Evolutionary conservation across 108 stramenopile genomes (phyloP).

Genomic region (Craspedostauros australis): DNA sequence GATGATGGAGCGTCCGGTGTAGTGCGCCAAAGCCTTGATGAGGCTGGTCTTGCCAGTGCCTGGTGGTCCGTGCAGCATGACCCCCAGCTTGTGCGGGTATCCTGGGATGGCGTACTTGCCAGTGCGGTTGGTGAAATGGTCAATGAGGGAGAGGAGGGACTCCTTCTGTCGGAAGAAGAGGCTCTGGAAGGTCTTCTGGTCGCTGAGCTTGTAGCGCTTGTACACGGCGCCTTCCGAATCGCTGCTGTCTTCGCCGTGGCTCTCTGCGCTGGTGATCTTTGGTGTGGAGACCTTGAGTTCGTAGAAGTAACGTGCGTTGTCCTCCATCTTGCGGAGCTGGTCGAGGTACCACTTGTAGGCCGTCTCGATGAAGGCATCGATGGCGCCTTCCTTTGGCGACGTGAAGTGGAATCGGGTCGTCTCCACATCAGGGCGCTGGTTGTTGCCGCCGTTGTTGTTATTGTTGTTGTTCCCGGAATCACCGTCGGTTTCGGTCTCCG

Average conservation of each 20-base stretch:
- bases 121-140: constrained; percentile 42
- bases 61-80: constrained; percentile 76
- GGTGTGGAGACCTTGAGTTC: constrained; percentile 29
- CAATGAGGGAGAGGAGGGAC: constrained; percentile 27
- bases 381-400: constrained; percentile 16
- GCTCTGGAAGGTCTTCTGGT: constrained; percentile 65
- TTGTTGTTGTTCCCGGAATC: constrained; percentile 11
- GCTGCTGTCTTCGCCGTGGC: background rate
- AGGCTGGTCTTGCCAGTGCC: constrained; percentile 88
- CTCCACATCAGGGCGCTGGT: too few species aligned
- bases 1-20: constrained; percentile 70
- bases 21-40: constrained; percentile 72
- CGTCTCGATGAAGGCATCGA: constrained; percentile 40
- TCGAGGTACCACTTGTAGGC: constrained; percentile 44
- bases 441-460: background rate
- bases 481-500: constrained; percentile 10
- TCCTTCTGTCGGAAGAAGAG: constrained; percentile 77
- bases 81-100: constrained; percentile 80
- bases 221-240: constrained; percentile 16
- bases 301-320: constrained; percentile 42
- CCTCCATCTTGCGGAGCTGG: constrained; percentile 32
- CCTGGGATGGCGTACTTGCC: constrained; percentile 75
- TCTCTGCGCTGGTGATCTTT: constrained; percentile 4
- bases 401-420: constrained; percentile 20
- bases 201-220: constrained; percentile 61